Evolutionary conservation across 352 stramenopile genomes (phyloP).

Genomic region (Thraustochytrium striatum): DNA sequence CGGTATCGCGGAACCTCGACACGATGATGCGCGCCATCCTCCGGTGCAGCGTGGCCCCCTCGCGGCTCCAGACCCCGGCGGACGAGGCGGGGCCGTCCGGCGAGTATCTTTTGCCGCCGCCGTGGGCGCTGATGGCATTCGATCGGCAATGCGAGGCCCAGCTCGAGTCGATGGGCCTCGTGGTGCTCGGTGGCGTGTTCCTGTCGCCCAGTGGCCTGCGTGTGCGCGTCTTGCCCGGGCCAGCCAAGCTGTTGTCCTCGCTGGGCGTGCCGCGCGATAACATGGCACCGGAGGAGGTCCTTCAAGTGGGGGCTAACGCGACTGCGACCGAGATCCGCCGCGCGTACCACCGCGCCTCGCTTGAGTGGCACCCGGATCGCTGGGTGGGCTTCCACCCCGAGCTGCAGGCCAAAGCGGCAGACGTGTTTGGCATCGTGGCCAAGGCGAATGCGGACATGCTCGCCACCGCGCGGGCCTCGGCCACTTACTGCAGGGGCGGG

Average conservation of each 20-base stretch:
- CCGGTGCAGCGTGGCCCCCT: neutral
- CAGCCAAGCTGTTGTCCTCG: constrained; percentile 17
- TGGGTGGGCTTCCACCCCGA: constrained; percentile 36
- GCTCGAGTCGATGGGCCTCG: neutral
- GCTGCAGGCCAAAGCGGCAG: constrained; percentile 12
- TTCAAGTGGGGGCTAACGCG: neutral
- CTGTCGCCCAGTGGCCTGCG: neutral
- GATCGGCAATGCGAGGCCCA: neutral
- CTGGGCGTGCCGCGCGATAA: constrained; percentile 22
- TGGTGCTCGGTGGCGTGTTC: neutral
- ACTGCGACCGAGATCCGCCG: constrained; percentile 1
- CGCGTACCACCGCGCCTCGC: constrained; percentile 29
- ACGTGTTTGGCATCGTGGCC: neutral
- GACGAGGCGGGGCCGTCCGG: neutral
- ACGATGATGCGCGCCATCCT: neutral
- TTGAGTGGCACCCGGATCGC: constrained; percentile 37
- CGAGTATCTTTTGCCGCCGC: neutral
- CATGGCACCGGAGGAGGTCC: constrained; percentile 13
- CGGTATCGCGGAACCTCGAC: constrained; percentile 14
- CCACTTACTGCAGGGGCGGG: no score
- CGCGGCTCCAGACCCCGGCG: constrained; percentile 9
- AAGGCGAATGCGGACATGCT: neutral
- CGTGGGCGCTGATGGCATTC: neutral
- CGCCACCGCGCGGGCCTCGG: no score
- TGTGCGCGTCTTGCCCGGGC: neutral